phyloP scores from a whole-genome alignment of 345 rosid species.

The Adansonia digitata region DNA sequence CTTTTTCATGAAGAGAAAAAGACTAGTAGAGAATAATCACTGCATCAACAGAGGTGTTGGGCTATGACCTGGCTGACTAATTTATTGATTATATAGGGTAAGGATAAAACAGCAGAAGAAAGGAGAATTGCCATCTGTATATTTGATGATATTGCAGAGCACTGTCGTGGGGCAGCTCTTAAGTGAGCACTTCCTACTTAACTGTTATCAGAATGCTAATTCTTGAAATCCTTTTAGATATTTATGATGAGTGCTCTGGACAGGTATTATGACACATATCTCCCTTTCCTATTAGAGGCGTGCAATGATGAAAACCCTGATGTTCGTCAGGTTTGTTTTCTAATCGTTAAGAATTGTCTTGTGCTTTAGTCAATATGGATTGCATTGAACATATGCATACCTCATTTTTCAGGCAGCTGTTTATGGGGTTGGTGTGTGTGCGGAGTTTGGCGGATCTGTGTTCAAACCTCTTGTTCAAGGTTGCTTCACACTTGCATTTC shows the following conservation, averaged over 20 bases:
- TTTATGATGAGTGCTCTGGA: slow-evolving; percentile 3
- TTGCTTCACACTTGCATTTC: slow-evolving; percentile 12
- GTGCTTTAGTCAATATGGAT: not conserved
- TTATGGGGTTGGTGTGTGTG: slow-evolving; percentile 66
- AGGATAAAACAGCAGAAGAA: slow-evolving; percentile 65
- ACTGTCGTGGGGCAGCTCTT: slow-evolving; percentile 58
- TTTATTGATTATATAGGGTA: slow-evolving; percentile 39
- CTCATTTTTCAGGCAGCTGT: slow-evolving; percentile 54
- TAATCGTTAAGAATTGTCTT: not conserved
- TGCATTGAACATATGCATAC: slow-evolving; percentile 1
- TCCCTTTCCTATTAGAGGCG: slow-evolving; percentile 66
- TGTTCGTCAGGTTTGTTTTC: slow-evolving; percentile 54
- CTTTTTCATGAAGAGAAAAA: not conserved
- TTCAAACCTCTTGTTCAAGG: slow-evolving; percentile 66
- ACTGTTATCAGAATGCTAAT: not conserved
- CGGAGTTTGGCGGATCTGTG: slow-evolving; percentile 61
- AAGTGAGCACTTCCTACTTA: slow-evolving; percentile 29
- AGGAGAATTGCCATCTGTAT: slow-evolving; percentile 73
- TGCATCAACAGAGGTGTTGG: not conserved
- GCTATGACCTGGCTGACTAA: slow-evolving; percentile 6
- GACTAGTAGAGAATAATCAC: not conserved
- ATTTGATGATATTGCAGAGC: slow-evolving; percentile 71
- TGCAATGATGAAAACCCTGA: slow-evolving; percentile 59
- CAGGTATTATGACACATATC: slow-evolving; percentile 62
- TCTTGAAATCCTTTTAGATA: not conserved